Base-by-base conservation (phyloP, 768 basidiomycete species). In the Boletales sp. region DNA sequence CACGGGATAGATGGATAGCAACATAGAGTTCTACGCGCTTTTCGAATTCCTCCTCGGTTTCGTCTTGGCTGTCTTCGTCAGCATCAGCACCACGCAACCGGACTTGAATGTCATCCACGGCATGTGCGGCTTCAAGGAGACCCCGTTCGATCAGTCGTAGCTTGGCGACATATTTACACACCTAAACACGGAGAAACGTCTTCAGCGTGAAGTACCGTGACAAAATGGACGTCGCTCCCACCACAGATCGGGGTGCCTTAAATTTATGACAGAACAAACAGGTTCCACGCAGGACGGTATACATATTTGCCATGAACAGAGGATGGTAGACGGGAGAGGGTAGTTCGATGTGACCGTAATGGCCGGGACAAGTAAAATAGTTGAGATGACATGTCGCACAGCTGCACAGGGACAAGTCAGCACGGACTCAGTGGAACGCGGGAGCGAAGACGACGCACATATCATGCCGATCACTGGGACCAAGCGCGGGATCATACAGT, bases 321-420 rank as follows among this genome's bases (percentile, higher is more conserved):
- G 97, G 97, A 63, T 99, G 95, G 64, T 90, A 98, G 3, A 98
- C 91, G 13, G 97, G 94, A 15, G 88, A 81, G 17, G 95, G 94
- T 7, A 99, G 80, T 53, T 97, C 93, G 53, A 99, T 95, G 69
- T 98, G 97, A 18, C 97, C 97, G 71, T 88, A 99, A 69, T 99
- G 97, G 15, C 97, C 97, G 2, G 97, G 94, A 68, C 97, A 99
- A 52, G 87, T 86, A 72, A 87, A 98, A 63, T 93, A 95, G 41
- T 84, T 90, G 61, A 97, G 80, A 50, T 80, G 86, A 66, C 97
- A 99, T 69, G 97, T 97, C 55, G 87, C 76, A 67, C 97, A 99
- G 52, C 95, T 99, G 65, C 19, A 42, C 24, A 31, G 51, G 38
- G 36, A 51, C 36, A 18, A 45, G 24, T 60, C 53, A 47, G 8